A percentile compares a stretch with the other conserved stretches of the same genome.
Evolutionary conservation across 192 early-diverging fungal species (phyloP).

Genomic region (Backusella sp.): DNA sequence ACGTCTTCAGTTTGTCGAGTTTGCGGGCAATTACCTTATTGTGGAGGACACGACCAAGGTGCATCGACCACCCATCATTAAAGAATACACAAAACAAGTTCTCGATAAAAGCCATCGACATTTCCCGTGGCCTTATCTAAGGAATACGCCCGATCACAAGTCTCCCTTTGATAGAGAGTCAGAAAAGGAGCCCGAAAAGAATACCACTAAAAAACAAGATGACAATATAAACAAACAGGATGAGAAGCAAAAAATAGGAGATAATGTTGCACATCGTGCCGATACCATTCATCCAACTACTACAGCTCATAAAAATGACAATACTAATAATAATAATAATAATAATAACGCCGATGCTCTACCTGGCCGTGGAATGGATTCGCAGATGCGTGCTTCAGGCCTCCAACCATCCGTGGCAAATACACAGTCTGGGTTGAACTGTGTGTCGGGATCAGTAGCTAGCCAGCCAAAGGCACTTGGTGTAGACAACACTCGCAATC

Average conservation of each 20-base stretch:
- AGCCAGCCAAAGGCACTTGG: not conserved
- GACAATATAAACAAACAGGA: not conserved
- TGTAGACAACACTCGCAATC: not conserved
- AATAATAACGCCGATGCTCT: not conserved
- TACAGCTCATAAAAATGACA: not conserved
- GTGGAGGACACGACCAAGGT: slow-evolving; percentile 17
- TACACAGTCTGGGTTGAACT: not conserved
- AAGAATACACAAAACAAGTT: not conserved
- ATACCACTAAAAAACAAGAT: not conserved
- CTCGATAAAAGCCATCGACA: not conserved
- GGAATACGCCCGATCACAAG: not conserved
- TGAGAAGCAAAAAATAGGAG: not conserved
- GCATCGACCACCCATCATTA: slow-evolving; percentile 3
- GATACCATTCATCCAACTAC: not conserved
- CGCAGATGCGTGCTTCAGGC: not conserved
- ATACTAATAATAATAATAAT: not conserved
- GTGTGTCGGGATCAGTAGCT: not conserved
- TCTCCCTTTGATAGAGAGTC: not conserved
- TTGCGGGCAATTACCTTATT: not conserved
- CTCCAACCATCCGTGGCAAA: not conserved
- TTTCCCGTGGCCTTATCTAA: slow-evolving; percentile 15
- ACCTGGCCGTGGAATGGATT: not conserved
- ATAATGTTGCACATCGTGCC: not conserved
- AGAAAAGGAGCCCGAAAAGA: not conserved
- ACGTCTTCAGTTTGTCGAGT: slow-evolving; percentile 18